A percentile compares a stretch with the other conserved stretches of the same genome.
phyloP scores from a whole-genome alignment of 768 basidiomycete genomes.

The Xerocomellus intermedius region DNA sequence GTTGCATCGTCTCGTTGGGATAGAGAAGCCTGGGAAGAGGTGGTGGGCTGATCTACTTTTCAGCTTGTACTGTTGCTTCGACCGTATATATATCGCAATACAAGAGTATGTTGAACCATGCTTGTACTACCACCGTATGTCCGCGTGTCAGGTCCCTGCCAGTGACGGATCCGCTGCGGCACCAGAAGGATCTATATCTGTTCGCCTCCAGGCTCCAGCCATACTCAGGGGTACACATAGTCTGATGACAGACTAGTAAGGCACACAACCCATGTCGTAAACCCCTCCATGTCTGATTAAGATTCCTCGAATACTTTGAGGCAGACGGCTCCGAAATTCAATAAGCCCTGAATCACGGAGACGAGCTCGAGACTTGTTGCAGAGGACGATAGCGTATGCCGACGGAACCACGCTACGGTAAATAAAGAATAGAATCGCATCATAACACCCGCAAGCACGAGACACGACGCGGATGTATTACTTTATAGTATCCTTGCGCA shows the following conservation, averaged over 20 bases:
- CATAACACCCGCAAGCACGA: background rate
- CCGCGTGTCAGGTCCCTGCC: background rate
- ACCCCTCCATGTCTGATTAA: too few relatives aligned
- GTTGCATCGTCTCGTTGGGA: conserved; percentile 15
- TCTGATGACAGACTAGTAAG: too few relatives aligned
- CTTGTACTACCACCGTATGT: conserved; percentile 4
- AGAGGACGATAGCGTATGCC: background rate
- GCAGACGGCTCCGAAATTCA: too few relatives aligned
- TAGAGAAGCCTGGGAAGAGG: conserved; percentile 11
- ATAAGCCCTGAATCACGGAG: too few relatives aligned
- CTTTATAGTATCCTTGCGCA: background rate
- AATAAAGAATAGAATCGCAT: background rate
- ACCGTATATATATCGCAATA: conserved; percentile 33
- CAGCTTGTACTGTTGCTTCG: conserved; percentile 23
- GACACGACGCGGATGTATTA: background rate
- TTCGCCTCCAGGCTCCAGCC: background rate
- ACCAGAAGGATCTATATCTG: conserved; percentile 10
- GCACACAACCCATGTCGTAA: too few relatives aligned
- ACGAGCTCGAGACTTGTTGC: too few relatives aligned
- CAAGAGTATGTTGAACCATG: conserved; percentile 27
- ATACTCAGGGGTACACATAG: background rate
- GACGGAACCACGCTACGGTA: background rate
- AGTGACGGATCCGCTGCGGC: background rate
- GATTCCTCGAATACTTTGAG: too few relatives aligned
- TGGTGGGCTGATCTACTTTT: conserved; percentile 23